These are phyloP conservation scores for Sideroxylon spinosum DNA, from an alignment of 179 eudicot genomes.

Conservation along the genomic window DNA sequence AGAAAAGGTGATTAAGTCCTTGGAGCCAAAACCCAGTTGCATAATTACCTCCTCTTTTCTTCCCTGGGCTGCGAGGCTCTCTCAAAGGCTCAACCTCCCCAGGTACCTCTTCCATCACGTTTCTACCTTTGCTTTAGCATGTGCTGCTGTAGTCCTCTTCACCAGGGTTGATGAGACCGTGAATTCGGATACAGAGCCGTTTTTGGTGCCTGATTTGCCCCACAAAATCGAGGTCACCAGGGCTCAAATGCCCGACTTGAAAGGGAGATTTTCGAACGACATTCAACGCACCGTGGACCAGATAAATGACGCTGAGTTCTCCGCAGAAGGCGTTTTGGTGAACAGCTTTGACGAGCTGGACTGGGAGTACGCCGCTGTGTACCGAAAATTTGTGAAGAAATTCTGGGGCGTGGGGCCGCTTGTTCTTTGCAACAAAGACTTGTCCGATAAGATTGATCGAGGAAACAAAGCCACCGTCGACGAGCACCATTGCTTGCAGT, in stretches of 20 bases:
- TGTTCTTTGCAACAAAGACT: constrained; percentile 38
- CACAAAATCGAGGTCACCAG: constrained; percentile 25
- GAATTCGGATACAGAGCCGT: constrained; percentile 17
- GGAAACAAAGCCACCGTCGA: constrained; percentile 45
- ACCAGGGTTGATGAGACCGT: constrained; percentile 3
- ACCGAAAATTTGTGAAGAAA: constrained; percentile 20
- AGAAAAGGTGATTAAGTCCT: constrained; percentile 11
- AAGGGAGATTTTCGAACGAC: not conserved
- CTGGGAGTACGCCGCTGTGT: constrained; percentile 25
- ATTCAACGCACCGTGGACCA: constrained; percentile 5
- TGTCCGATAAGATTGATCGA: constrained; percentile 33
- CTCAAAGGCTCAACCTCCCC: constrained; percentile 19
- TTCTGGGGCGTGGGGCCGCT: constrained; percentile 70
- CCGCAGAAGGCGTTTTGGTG: constrained; percentile 23
- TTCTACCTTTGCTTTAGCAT: constrained; percentile 15
- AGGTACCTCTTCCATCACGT: constrained; percentile 16
- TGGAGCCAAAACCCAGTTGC: constrained; percentile 12
- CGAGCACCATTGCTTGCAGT: constrained; percentile 35
- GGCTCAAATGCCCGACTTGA: constrained; percentile 23
- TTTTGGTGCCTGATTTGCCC: constrained; percentile 40
- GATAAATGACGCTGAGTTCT: constrained; percentile 17
- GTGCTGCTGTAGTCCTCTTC: not conserved
- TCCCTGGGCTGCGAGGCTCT: constrained; percentile 11
- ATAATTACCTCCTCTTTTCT: not conserved
- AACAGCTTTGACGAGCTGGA: constrained; percentile 38